Evolutionary conservation across 345 rosid species (phyloP).

Genomic region (Syzygium aromaticum): DNA sequence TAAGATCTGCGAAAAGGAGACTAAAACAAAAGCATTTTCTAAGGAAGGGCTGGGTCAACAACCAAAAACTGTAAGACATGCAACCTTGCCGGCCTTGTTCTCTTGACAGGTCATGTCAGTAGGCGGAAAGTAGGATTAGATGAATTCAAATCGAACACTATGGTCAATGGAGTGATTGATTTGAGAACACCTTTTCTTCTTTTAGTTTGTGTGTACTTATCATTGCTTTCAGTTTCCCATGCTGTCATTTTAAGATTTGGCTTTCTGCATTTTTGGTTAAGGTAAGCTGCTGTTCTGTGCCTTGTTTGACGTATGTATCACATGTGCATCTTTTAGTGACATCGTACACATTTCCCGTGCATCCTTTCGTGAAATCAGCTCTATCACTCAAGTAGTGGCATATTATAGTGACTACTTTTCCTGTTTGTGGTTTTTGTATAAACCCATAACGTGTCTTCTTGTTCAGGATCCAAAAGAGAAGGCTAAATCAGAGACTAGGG

Average conservation of each 20-base stretch:
- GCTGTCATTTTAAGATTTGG: not conserved
- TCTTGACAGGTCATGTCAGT: not conserved
- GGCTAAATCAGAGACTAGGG: constrained; percentile 97
- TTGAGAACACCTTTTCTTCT: not conserved
- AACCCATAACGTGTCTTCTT: not conserved
- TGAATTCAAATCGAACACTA: not conserved
- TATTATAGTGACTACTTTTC: not conserved
- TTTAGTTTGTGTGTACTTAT: not conserved
- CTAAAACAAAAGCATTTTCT: constrained; percentile 98
- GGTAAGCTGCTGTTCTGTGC: not conserved
- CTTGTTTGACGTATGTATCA: not conserved
- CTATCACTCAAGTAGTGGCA: not conserved
- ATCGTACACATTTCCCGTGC: not conserved
- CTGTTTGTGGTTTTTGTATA: not conserved
- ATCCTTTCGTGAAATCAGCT: not conserved
- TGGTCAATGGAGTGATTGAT: not conserved
- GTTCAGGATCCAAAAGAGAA: constrained; percentile 97
- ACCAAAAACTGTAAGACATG: constrained; percentile 89
- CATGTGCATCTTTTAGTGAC: not conserved
- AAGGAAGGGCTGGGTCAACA: constrained; percentile 99
- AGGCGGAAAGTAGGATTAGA: not conserved
- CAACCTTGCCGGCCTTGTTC: not conserved
- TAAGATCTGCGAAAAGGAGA: constrained; percentile 97
- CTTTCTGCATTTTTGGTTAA: not conserved
- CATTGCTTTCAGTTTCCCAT: not conserved